Evolutionary conservation across 2,329 filamentous ascomycete species (phyloP).

Genomic region (Colletotrichum tabaci): DNA sequence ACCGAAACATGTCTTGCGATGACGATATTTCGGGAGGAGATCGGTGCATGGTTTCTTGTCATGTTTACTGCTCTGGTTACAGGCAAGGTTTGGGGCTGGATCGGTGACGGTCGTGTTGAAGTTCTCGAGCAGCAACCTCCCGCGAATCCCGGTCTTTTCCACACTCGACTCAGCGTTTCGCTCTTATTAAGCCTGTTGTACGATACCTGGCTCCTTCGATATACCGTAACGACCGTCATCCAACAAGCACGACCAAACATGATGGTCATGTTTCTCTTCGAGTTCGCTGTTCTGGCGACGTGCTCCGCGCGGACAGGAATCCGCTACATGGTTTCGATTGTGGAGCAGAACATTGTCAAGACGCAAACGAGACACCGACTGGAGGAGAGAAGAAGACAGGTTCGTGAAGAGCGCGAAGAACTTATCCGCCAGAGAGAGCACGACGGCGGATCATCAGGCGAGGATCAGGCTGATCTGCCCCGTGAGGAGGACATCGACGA

Average conservation of each 20-base stretch:
- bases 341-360: constrained; percentile 82
- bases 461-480: constrained; percentile 66
- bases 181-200: constrained; percentile 85
- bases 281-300: constrained; percentile 90
- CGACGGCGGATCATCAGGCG: constrained; percentile 61
- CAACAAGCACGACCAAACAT: constrained; percentile 93
- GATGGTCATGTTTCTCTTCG: constrained; percentile 99
- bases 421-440: constrained; percentile 66
- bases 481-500: constrained; percentile 86
- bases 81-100: constrained; percentile 99
- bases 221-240: constrained; percentile 86
- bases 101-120: constrained; percentile 94
- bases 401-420: constrained; percentile 71
- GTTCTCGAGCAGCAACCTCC: constrained; percentile 96
- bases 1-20: constrained; percentile 97
- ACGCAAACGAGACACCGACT: constrained; percentile 81
- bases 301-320: constrained; percentile 84
- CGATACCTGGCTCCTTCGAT: constrained; percentile 84
- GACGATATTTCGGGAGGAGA: constrained; percentile 97
- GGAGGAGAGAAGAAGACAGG: constrained; percentile 76
- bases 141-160: constrained; percentile 89
- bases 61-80: constrained; percentile 96
- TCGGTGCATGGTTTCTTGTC: constrained; percentile 93
- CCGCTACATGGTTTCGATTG: constrained; percentile 84
- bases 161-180: constrained; percentile 84